Evolutionary conservation across 768 basidiomycete genomes (phyloP), one percentile per base, ranked within the genome.

Genomic region (Tulasnella sp.): DNA sequence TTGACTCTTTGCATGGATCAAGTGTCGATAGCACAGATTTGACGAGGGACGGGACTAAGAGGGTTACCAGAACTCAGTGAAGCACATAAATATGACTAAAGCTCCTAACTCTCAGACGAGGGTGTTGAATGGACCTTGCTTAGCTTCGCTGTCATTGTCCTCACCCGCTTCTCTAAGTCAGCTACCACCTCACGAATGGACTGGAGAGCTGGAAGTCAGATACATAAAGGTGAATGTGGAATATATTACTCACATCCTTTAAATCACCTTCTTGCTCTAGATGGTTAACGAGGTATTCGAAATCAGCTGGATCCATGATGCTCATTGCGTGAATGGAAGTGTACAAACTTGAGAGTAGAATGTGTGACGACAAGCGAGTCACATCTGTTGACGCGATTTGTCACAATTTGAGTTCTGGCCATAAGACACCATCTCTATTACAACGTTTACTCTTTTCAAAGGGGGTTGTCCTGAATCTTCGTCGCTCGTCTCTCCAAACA

Each of bases 281-380:
- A 25, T 48, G 22, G 24, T 22, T 15, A 3, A n/a, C 37, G 4
- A 50, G 27, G 5, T 24, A 12, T 6, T 39, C 42, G 12, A 28
- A 32, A 12, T 42, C 53, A 1, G 8, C 41, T 9, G n/a, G 35
- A 8, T 9, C 34, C 54, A 55, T 55, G 24, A 34, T 27, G 19
- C 12, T 28, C 8, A 22, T 47, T 15, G 47, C 10, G 12, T n/a
- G n/a, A n/a, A n/a, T n/a, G n/a, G n/a, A n/a, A n/a, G n/a, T n/a
- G n/a, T n/a, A n/a, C n/a, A n/a, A n/a, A n/a, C n/a, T n/a, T n/a
- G n/a, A n/a, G n/a, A n/a, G n/a, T 43, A 61, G 63, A 40, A 56
- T 65, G 28, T 61, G 62, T 37, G 24, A 22, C 13, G 70, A 71
- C n/a, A n/a, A n/a, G n/a, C n/a, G n/a, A n/a, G n/a, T n/a, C n/a